Evolutionary conservation across 371 early-diverging fungal genomes (phyloP), one percentile per base, ranked within the genome.

Genomic region (Smittium mucronatum): DNA sequence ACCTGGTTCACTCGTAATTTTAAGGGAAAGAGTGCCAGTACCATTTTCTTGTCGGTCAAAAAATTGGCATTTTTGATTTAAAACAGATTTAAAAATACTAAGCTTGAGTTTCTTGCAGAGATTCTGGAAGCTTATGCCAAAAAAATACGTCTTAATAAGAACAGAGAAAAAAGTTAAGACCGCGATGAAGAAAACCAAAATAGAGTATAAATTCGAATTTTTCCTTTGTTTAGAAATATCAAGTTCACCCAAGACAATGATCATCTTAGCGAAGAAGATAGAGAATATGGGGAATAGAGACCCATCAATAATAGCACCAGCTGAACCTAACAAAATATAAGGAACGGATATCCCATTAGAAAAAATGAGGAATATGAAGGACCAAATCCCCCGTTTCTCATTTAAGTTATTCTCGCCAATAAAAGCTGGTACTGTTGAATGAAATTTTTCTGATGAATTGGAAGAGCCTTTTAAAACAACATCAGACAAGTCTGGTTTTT

Each of bases 21-120:
- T 87, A 26, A 93, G 78, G 0, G 92, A 87, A 35, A 95, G 80
- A 30, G 87, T 88, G 69, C 97, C 95, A 31, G 88, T 86, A 21
- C 82, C 85, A 80, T 95, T 86, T 36, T 83, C 81, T 34, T 89
- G 88, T 35, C 86, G 83, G 78, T 96, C 97, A 77, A 88, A 96
- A 77, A 83, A 96, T 2, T 83, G 89, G 69, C 93, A 83, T 69
- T 94, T 92, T 78, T 93, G 95, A 1, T 79, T 69, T 69, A 91
- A 69, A 36, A 87, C 75, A n/a, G 84, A 77, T 47, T 73, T 61
- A 78, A 91, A 90, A 32, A 81, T 68, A 72, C 74, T 71, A 35
- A 78, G 67, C 36, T 90, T 80, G 65, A 92, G 71, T 59, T 85
- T 83, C 30, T 78, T 79, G 15, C 89, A 86, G 67, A 89, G 75